A percentile compares a stretch with the other conserved stretches of the same genome.
Conservation (phyloP, 768 basidiomycete genomes). For the Podaxis pistillaris region DNA sequence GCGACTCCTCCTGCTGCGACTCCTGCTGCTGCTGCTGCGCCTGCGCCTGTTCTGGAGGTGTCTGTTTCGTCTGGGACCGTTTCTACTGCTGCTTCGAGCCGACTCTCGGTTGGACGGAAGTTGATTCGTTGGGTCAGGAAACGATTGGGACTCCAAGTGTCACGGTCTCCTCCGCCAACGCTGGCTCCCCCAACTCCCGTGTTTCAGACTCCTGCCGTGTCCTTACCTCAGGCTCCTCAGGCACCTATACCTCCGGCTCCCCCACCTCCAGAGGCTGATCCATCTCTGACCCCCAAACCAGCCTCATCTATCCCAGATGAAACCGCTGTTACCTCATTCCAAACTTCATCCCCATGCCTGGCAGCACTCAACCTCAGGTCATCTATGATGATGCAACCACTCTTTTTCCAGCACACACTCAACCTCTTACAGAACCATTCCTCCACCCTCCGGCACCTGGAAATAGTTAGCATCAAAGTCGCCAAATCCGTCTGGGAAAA, state of each 20-base stretch:
- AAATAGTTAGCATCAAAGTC: constrained; percentile 1
- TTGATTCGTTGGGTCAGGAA: constrained; percentile 1
- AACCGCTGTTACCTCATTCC: neutral
- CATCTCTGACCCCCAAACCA: neutral
- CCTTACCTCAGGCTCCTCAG: neutral
- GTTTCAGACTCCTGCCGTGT: too few relatives aligned
- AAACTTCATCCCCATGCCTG: neutral
- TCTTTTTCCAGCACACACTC: constrained; percentile 6
- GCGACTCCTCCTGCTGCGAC: too few relatives aligned
- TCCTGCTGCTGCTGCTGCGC: neutral
- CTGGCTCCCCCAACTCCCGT: neutral
- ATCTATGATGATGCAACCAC: neutral
- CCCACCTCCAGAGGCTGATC: neutral
- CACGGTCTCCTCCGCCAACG: neutral
- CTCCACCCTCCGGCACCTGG: neutral
- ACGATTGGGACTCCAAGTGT: neutral
- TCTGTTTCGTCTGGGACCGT: too few relatives aligned
- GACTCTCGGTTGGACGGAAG: neutral
- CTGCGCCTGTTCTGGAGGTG: neutral
- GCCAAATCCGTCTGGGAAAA: neutral
- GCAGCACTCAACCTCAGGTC: neutral
- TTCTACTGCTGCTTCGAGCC: neutral
- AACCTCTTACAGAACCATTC: constrained; percentile 1
- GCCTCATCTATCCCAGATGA: neutral
- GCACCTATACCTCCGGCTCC: neutral